phyloP scores from a whole-genome alignment of 139 green algal genomes.

The Marvania coccoides region DNA sequence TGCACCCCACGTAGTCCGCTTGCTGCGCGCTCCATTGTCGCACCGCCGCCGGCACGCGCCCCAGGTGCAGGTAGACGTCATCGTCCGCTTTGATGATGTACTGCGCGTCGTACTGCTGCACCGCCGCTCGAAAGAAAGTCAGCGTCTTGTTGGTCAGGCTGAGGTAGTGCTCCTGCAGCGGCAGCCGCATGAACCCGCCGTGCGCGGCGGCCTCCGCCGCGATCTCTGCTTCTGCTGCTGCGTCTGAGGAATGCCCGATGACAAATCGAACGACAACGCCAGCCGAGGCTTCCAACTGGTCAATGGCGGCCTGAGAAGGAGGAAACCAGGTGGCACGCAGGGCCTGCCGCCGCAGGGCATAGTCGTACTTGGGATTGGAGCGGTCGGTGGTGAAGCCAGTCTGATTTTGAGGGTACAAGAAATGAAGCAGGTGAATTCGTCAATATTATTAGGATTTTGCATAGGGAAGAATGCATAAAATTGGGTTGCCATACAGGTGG shows the following conservation, averaged over 20 bases:
- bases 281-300: slow-evolving; percentile 27
- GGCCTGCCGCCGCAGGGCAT: slow-evolving; percentile 25
- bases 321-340: slow-evolving; percentile 54
- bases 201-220: slow-evolving; percentile 23
- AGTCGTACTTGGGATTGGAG: slow-evolving; percentile 39
- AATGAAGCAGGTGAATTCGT: too few relatives aligned
- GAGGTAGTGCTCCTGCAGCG: slow-evolving; percentile 48
- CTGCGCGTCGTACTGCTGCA: slow-evolving; percentile 26
- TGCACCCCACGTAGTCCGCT: slow-evolving; percentile 59
- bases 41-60: slow-evolving; percentile 30
- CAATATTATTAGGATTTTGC: too few relatives aligned
- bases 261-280: slow-evolving; percentile 54
- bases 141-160: slow-evolving; percentile 62
- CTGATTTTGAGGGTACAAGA: too few relatives aligned
- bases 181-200: slow-evolving; percentile 50
- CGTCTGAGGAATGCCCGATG: slow-evolving; percentile 35
- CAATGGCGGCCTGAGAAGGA: not conserved
- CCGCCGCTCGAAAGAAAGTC: slow-evolving; percentile 39
- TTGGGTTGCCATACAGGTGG: too few relatives aligned
- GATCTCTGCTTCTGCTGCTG: slow-evolving; percentile 20
- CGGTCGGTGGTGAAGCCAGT: slow-evolving; percentile 29
- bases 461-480: too few relatives aligned
- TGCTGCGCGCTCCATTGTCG: slow-evolving; percentile 34
- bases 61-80: slow-evolving; percentile 53
- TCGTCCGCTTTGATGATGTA: slow-evolving; percentile 66